Base-by-base conservation (phyloP, 2,329 filamentous ascomycete species). In the Canariomyces notabilis region DNA sequence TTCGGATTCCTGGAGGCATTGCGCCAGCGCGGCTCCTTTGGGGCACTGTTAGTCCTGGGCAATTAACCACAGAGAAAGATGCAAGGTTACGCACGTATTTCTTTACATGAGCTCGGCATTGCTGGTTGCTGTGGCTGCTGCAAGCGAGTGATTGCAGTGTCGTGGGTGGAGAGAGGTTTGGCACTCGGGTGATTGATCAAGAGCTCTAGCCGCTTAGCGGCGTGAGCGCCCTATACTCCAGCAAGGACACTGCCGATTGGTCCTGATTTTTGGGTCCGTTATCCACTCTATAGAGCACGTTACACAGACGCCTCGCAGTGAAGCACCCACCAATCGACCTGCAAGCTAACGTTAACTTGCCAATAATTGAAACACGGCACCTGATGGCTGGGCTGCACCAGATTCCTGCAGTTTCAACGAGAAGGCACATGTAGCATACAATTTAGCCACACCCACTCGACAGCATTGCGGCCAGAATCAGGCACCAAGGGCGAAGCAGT, bases 1-100 rank as follows among this genome's bases (percentile, higher is more conserved):
- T 68, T 97, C 91, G 61, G 88, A 95, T 68, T 95, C 82, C 67
- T 96, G 90, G 56, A 98, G 88, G 72, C 93, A 98, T 74, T 88
- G 77, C 53, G 93, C 93, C 61, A 98, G 81, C 16, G 93, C 93
- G 53, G 86, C 84, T 69, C 91, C 91, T 97, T 23, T 7, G 11
- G 22, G 52, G 41, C 16, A 11, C 22, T 33, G 35, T 49, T 46
- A 39, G 48, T 51, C 12, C 35, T 35, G 11, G 23, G 18, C 45
- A n/a, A 9, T 23, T 16, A 37, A 14, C n/a, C 33, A 38, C n/a
- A 23, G 32, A 42, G 33, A 23, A 40, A 35, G 51, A 32, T 18
- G 6, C 33, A 20, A 39, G 35, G 39, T 36, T 35, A 38, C 87
- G 58, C 79, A 97, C 91, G 83, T 65, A 98, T 87, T 69, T 97